Conservation (phyloP, 371 early-diverging fungal species). For the Mucor racemosus region DNA sequence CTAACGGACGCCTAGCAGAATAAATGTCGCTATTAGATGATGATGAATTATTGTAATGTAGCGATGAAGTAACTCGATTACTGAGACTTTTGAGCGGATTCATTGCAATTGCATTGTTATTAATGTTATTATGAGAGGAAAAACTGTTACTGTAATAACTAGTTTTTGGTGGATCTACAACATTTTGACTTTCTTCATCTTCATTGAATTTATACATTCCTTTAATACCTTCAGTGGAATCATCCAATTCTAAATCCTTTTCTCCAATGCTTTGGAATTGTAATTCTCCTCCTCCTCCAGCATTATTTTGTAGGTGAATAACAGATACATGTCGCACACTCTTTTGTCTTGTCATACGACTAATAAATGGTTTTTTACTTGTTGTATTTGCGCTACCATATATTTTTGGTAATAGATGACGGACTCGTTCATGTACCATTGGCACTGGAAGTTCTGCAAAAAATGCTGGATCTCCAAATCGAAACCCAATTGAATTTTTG, state of each 20-base stretch:
- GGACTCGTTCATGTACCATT: constrained; percentile 60
- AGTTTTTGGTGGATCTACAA: constrained; percentile 23
- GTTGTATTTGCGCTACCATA: constrained; percentile 30
- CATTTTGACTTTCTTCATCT: constrained; percentile 22
- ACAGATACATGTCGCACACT: constrained; percentile 39
- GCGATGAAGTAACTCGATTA: constrained; percentile 7
- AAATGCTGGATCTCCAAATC: constrained; percentile 64
- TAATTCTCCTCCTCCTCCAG: constrained; percentile 25
- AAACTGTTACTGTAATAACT: constrained; percentile 16
- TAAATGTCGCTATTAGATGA: constrained; percentile 3
- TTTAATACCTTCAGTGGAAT: constrained; percentile 40
- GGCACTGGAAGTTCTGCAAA: constrained; percentile 59
- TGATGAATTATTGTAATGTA: neutral
- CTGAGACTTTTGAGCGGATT: constrained; percentile 16
- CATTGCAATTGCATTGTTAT: neutral
- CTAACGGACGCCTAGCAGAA: constrained; percentile 16
- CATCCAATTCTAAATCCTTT: constrained; percentile 43
- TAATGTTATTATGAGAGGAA: neutral
- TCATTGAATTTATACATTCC: constrained; percentile 48
- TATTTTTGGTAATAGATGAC: constrained; percentile 55
- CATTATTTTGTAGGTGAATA: constrained; percentile 20
- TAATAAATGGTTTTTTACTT: constrained; percentile 17
- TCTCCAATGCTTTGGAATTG: constrained; percentile 43
- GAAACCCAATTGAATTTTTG: constrained; percentile 38
- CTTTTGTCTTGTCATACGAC: constrained; percentile 40